Percentiles rank a stretch among this genome's conserved stretches.
These are phyloP conservation scores for Trypanosomatidae sp. DNA, from an alignment of 208 protist genomes.

Conservation along the genomic window DNA sequence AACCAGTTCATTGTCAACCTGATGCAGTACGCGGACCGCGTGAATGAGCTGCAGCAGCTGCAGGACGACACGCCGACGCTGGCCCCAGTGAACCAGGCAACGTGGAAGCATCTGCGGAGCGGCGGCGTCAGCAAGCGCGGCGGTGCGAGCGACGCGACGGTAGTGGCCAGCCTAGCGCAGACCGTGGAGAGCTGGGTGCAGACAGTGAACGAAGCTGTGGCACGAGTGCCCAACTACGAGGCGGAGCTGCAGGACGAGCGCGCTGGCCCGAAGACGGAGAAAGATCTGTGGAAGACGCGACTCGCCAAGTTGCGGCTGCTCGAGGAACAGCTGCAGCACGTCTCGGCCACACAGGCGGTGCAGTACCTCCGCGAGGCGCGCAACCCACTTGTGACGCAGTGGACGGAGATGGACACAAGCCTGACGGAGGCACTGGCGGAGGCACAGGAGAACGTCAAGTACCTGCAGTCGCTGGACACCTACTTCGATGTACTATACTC, in stretches of 20 bases:
- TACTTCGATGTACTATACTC: conserved; percentile 97
- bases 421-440: conserved; percentile 96
- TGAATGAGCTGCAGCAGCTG: conserved; percentile 89
- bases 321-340: conserved; percentile 84
- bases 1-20: conserved; percentile 87
- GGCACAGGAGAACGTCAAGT: conserved; percentile 98
- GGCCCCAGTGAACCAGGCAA: conserved; percentile 57
- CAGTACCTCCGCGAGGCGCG: conserved; percentile 90
- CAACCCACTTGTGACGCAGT: conserved; percentile 80
- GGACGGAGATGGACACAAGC: conserved; percentile 85
- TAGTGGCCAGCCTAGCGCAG: conserved; percentile 61
- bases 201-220: conserved; percentile 64
- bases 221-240: conserved; percentile 85
- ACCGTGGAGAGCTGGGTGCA: conserved; percentile 84
- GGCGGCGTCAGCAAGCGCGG: conserved; percentile 78
- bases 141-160: conserved; percentile 70
- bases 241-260: conserved; percentile 88
- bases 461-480: conserved; percentile 96
- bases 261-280: conserved; percentile 93
- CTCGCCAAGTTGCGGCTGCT: conserved; percentile 92
- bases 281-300: conserved; percentile 94
- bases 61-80: conserved; percentile 66
- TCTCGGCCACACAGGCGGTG: conserved; percentile 79
- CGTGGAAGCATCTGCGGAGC: conserved; percentile 79
- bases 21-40: conserved; percentile 88